Percentiles rank a stretch among this genome's conserved stretches.
phyloP scores from a whole-genome alignment of 257 asterid genomes.

The Dorcoceras hygrometricum region DNA sequence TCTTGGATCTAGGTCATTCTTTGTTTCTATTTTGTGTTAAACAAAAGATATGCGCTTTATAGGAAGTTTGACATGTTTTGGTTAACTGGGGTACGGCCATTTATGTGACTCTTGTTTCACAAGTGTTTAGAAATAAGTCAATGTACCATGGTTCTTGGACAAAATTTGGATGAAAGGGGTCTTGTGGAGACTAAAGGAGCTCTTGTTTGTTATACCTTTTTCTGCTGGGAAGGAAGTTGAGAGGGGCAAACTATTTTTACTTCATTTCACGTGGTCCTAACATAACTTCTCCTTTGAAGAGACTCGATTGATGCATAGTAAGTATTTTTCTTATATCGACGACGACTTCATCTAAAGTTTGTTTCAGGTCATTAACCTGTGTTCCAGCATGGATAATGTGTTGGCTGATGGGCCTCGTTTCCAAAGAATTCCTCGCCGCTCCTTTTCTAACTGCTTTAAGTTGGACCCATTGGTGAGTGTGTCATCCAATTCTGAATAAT shows the following conservation, averaged over 20 bases:
- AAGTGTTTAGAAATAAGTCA: not conserved
- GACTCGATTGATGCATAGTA: not conserved
- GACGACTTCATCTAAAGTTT: constrained; percentile 3
- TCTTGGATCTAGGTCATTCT: not conserved
- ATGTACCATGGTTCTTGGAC: not conserved
- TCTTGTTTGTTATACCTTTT: too few relatives aligned
- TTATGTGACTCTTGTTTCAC: not conserved
- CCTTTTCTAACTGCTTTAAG: constrained; percentile 59
- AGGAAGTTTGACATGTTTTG: not conserved
- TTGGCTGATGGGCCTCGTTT: constrained; percentile 63
- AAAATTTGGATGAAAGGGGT: not conserved
- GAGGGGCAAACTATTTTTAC: not conserved
- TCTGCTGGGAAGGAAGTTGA: not conserved
- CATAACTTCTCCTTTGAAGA: not conserved
- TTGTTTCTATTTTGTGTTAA: not conserved
- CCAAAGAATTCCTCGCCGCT: constrained; percentile 67
- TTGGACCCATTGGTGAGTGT: constrained; percentile 87
- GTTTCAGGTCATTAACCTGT: constrained; percentile 24
- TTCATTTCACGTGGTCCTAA: too few relatives aligned
- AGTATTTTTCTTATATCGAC: not conserved
- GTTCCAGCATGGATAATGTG: constrained; percentile 58
- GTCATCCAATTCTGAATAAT: constrained; percentile 1
- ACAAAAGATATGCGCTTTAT: not conserved
- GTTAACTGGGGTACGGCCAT: not conserved
- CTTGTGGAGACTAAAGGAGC: not conserved